These are phyloP conservation scores for Ogataea chonburiensis DNA, from an alignment of 805 yeast genomes.

Conservation along the genomic window DNA sequence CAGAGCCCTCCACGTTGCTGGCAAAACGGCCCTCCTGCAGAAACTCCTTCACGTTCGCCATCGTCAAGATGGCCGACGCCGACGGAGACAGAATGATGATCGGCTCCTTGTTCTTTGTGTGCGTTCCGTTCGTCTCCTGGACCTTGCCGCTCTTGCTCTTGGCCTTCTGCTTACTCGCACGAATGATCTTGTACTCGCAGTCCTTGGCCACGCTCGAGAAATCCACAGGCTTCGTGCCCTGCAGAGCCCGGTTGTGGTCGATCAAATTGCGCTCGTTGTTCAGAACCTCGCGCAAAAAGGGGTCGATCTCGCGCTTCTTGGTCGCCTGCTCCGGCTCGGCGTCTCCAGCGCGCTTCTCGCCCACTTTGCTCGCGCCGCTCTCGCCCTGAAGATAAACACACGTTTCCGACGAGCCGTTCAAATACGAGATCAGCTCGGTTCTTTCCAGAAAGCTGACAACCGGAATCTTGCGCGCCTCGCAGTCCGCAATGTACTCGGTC, in stretches of 20 bases:
- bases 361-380: not conserved
- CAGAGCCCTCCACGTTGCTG: constrained; percentile 47
- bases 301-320: constrained; percentile 39
- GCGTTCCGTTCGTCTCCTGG: constrained; percentile 5
- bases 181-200: constrained; percentile 56
- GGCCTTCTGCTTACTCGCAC: constrained; percentile 42
- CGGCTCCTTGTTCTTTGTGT: constrained; percentile 49
- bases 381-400: constrained; percentile 49
- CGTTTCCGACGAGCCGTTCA: constrained; percentile 63
- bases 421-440: constrained; percentile 80
- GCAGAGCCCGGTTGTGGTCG: constrained; percentile 40
- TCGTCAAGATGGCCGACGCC: constrained; percentile 66
- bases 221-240: constrained; percentile 67
- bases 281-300: constrained; percentile 47
- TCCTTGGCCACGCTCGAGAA: constrained; percentile 69
- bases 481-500: constrained; percentile 76
- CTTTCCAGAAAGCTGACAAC: constrained; percentile 82
- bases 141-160: constrained; percentile 16
- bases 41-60: constrained; percentile 64
- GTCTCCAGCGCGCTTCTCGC: constrained; percentile 5
- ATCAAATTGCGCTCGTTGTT: constrained; percentile 43
- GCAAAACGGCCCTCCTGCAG: constrained; percentile 70
- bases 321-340: constrained; percentile 9
- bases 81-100: constrained; percentile 78
- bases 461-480: constrained; percentile 60